These are phyloP conservation scores for Solanum chilense DNA, from an alignment of 257 asterid genomes.

Conservation along the genomic window DNA sequence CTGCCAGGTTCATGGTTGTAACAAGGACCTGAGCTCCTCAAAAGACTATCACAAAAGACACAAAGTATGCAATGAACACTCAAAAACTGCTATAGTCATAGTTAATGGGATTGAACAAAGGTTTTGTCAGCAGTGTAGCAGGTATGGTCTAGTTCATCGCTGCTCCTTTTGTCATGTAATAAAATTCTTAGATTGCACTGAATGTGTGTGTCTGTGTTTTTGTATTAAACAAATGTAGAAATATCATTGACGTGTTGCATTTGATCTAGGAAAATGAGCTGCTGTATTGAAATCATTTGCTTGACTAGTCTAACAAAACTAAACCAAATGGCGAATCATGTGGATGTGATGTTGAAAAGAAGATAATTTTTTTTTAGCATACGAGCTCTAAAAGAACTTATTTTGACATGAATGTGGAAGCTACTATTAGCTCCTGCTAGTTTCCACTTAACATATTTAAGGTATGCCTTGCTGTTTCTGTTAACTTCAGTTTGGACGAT, in stretches of 20 bases:
- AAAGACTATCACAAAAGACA: conserved; percentile 73
- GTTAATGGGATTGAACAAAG: conserved; percentile 56
- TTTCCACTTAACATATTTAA: not conserved
- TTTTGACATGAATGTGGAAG: not conserved
- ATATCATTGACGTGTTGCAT: not conserved
- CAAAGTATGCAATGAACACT: conserved; percentile 64
- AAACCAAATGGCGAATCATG: not conserved
- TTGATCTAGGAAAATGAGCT: not conserved
- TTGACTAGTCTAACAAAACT: not conserved
- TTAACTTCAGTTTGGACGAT: not conserved
- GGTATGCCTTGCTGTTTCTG: not conserved
- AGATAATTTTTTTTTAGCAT: not conserved
- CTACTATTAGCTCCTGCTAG: not conserved
- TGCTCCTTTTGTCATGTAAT: not conserved
- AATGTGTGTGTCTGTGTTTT: not conserved
- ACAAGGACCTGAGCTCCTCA: conserved; percentile 47
- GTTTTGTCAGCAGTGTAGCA: conserved; percentile 86
- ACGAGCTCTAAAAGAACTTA: not conserved
- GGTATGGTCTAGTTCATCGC: conserved; percentile 15
- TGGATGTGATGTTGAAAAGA: not conserved
- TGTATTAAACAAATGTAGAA: not conserved
- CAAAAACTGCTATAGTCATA: conserved; percentile 52
- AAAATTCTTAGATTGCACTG: not conserved
- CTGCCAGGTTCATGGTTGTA: conserved; percentile 63
- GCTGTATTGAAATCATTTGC: not conserved